phyloP scores from a whole-genome alignment of 1,284 basidiomycete species.

The Marasmius sp. region DNA sequence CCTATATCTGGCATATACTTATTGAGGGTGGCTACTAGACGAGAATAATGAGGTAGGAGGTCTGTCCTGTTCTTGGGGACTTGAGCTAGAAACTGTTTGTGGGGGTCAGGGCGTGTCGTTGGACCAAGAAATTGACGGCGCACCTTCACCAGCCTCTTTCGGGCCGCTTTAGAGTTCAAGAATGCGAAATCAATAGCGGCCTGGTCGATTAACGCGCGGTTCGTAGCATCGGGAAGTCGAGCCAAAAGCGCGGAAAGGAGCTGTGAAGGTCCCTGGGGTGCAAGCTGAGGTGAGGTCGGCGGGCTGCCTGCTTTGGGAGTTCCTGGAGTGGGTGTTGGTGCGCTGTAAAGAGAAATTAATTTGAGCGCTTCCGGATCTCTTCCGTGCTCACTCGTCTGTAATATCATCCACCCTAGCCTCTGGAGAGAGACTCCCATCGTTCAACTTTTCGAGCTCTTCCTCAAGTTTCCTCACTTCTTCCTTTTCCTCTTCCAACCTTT shows the following conservation, averaged over 20 bases:
- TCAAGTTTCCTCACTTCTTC: constrained; percentile 69
- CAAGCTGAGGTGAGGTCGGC: constrained; percentile 63
- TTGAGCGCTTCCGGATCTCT: neutral
- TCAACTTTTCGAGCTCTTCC: constrained; percentile 63
- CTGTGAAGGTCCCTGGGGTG: constrained; percentile 88
- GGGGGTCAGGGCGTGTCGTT: constrained; percentile 4
- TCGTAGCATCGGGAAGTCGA: constrained; percentile 92
- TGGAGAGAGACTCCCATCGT: constrained; percentile 26
- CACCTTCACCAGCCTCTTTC: constrained; percentile 88
- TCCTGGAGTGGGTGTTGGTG: constrained; percentile 61
- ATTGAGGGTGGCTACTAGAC: constrained; percentile 86
- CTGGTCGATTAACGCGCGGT: constrained; percentile 90
- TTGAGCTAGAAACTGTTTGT: constrained; percentile 73
- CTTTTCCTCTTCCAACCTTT: constrained; percentile 31
- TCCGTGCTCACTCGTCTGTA: constrained; percentile 51
- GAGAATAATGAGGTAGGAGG: constrained; percentile 90
- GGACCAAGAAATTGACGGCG: constrained; percentile 17
- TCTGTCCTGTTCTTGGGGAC: constrained; percentile 90
- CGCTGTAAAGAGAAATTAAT: constrained; percentile 28
- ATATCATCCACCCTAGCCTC: constrained; percentile 21
- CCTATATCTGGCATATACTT: constrained; percentile 95
- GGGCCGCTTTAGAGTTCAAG: constrained; percentile 92
- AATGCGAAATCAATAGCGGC: constrained; percentile 95
- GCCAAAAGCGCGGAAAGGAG: constrained; percentile 90
- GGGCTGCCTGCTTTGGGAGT: constrained; percentile 66